Evolutionary conservation across 2,329 filamentous ascomycete species (phyloP).

Genomic region (Pseudophaeomoniella oleicola): DNA sequence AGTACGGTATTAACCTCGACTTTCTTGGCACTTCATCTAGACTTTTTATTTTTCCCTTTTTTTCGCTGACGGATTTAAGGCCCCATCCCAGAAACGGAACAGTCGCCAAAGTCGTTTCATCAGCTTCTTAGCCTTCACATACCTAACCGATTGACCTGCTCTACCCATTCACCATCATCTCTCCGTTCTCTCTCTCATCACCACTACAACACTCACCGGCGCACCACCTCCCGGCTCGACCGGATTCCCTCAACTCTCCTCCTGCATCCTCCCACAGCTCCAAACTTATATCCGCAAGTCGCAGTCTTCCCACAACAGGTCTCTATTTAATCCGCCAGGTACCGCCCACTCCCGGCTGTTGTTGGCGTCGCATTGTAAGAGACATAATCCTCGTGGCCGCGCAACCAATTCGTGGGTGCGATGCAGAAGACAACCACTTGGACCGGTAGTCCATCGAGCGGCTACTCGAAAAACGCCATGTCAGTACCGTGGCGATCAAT

Average conservation of each 20-base stretch:
- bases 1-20: no score
- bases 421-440: slow-evolving; percentile 19
- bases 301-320: not conserved
- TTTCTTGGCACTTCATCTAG: no score
- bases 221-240: not conserved
- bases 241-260: not conserved
- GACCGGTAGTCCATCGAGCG: slow-evolving; percentile 30
- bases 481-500: slow-evolving; percentile 35
- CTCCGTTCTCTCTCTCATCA: not conserved
- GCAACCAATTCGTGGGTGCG: slow-evolving; percentile 1
- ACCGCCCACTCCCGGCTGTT: not conserved
- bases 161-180: not conserved
- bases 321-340: not conserved
- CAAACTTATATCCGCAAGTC: not conserved
- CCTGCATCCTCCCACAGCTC: not conserved
- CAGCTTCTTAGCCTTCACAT: no score
- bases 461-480: slow-evolving; percentile 29
- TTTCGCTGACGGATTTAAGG: no score
- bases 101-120: no score
- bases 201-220: not conserved
- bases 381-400: no score
- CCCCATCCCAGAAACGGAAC: no score
- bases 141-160: not conserved
- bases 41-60: no score
- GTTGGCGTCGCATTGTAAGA: no score